These are phyloP conservation scores for Boeremia exigua DNA, from an alignment of 2,329 filamentous ascomycete species.

Conservation along the genomic window DNA sequence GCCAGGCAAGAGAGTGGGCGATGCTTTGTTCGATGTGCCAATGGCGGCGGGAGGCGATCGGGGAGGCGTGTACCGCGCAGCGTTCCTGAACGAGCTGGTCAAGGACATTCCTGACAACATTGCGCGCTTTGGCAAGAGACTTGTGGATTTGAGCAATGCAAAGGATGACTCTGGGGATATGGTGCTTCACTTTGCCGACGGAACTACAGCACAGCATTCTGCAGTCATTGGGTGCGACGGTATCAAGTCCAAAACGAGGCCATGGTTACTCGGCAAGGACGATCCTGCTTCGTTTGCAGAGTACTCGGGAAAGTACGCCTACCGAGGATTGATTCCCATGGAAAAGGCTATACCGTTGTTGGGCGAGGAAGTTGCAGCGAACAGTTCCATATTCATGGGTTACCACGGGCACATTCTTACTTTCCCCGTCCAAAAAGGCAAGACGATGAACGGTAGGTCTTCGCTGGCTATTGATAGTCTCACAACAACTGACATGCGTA, in stretches of 20 bases:
- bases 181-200: conserved; percentile 55
- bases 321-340: conserved; percentile 69
- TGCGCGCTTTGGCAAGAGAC: conserved; percentile 53
- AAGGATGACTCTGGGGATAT: conserved; percentile 43
- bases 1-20: conserved; percentile 38
- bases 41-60: conserved; percentile 31
- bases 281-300: conserved; percentile 52
- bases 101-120: conserved; percentile 54
- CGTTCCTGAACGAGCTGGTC: conserved; percentile 59
- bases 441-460: conserved; percentile 60
- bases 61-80: conserved; percentile 56
- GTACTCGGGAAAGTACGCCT: conserved; percentile 68
- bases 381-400: conserved; percentile 65
- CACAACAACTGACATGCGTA: conserved; percentile 18
- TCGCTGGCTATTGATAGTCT: too few species aligned
- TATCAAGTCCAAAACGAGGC: conserved; percentile 64
- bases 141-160: conserved; percentile 37
- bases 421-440: conserved; percentile 66
- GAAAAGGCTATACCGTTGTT: conserved; percentile 57
- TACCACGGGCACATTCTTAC: conserved; percentile 66
- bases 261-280: conserved; percentile 59
- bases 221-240: conserved; percentile 69
- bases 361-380: conserved; percentile 58
- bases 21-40: conserved; percentile 37
- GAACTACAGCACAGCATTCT: conserved; percentile 53